Base-by-base conservation (phyloP, 2,329 filamentous ascomycete genomes). In the Pezicula carpinea region DNA sequence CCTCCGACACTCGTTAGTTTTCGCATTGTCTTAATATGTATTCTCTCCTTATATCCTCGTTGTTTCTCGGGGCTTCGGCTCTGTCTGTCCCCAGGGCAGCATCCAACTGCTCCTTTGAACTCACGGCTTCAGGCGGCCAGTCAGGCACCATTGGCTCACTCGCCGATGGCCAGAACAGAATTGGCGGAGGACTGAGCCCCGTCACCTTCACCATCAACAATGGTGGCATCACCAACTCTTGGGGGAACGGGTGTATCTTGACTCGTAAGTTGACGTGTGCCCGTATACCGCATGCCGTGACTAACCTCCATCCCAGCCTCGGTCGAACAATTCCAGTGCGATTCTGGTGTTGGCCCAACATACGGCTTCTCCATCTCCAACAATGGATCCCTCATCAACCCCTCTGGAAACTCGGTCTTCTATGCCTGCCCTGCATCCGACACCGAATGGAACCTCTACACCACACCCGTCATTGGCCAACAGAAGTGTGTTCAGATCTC, bases 231-330 rank as follows among this genome's bases (percentile, higher is more conserved):
- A 76, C 69, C 15, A 82, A 85, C 59, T 62, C 66, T 40, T 69
- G 70, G 40, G 75, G 75, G 38, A 71, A 77, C 48, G 80, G 82
- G 17, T 86, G 83, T 59, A 81, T 83, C 64, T 67, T 84, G 58
- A 85, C 82, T 52, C 70, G 75, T 79, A 39, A 43, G 45, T 47
- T 14, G 13, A 23, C n/a, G 21, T 14, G 13, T 13, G n/a, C 21
- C 4, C 23, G 21, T 10, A 39, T 21, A 2, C 23, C 32, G n/a
- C 29, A 10, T 23, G 39, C 21, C 35, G 22, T 44, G 5, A 43
- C 39, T 42, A 40, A 47, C 33, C 13, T 29, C 6, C 8, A 17
- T 17, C 7, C 31, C 29, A 53, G 48, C 51, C 5, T 47, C 46
- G 6, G 36, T 52, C 21, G 34, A 49, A 32, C 57, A 59, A 47